A percentile compares a stretch with the other conserved stretches of the same genome.
phyloP scores from a whole-genome alignment of 1,284 basidiomycete species.

The Ustilago trichophora region DNA sequence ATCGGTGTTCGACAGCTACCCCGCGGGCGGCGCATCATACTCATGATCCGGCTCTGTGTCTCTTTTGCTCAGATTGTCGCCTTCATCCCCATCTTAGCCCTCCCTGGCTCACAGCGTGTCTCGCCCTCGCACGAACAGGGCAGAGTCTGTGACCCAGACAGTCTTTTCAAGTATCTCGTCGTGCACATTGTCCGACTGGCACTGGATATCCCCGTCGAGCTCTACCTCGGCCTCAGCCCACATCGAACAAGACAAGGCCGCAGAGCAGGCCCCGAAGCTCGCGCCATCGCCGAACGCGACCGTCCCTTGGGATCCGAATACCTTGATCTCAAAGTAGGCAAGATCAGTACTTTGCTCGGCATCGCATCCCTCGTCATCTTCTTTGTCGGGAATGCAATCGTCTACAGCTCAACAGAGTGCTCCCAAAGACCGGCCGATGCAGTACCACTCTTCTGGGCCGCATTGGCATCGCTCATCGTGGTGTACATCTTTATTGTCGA shows the following conservation, averaged over 20 bases:
- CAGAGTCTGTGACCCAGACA: slow-evolving; percentile 41
- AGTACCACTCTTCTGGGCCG: slow-evolving; percentile 50
- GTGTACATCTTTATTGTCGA: slow-evolving; percentile 57
- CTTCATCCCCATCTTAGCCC: slow-evolving; percentile 31
- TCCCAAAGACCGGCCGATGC: slow-evolving; percentile 48
- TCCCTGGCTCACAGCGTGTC: slow-evolving; percentile 24
- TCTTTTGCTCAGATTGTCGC: slow-evolving; percentile 41
- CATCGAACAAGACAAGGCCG: slow-evolving; percentile 47
- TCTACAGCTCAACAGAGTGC: slow-evolving; percentile 54
- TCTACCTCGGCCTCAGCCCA: slow-evolving; percentile 55
- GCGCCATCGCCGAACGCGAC: slow-evolving; percentile 40
- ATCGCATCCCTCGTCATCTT: slow-evolving; percentile 52
- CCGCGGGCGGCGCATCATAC: slow-evolving; percentile 29
- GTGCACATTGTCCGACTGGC: slow-evolving; percentile 50
- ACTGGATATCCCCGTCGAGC: slow-evolving; percentile 46
- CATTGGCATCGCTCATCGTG: slow-evolving; percentile 44
- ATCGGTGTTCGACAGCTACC: slow-evolving; percentile 34
- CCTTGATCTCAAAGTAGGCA: slow-evolving; percentile 44
- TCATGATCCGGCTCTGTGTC: slow-evolving; percentile 30
- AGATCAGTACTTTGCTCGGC: slow-evolving; percentile 48
- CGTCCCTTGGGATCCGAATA: slow-evolving; percentile 44
- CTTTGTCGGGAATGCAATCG: slow-evolving; percentile 57
- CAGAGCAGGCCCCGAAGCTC: slow-evolving; percentile 38
- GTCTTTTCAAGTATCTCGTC: slow-evolving; percentile 54
- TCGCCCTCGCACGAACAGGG: slow-evolving; percentile 18